A percentile compares a stretch with the other conserved stretches of the same genome.
phyloP scores from a whole-genome alignment of 192 early-diverging fungal species.

The Coemansia sp. region DNA sequence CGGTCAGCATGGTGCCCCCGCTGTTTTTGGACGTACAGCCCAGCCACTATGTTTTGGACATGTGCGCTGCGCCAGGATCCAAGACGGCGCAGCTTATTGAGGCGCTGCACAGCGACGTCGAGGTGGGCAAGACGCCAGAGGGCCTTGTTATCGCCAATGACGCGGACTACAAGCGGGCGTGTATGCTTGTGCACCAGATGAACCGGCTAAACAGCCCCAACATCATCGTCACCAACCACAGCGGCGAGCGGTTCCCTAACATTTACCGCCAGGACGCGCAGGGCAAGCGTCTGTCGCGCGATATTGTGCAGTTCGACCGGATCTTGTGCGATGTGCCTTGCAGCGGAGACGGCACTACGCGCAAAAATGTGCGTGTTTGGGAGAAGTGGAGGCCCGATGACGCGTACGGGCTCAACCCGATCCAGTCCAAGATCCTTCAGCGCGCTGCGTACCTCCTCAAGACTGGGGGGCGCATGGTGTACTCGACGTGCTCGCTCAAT shows the following conservation, averaged over 20 bases:
- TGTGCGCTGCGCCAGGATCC: slow-evolving; percentile 98
- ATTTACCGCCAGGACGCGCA: slow-evolving; percentile 42
- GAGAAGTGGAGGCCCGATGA: slow-evolving; percentile 75
- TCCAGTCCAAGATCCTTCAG: slow-evolving; percentile 85
- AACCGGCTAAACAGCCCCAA: slow-evolving; percentile 92
- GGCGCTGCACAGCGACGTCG: slow-evolving; percentile 68
- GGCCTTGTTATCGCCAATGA: slow-evolving; percentile 98
- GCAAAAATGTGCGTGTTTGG: slow-evolving; percentile 96
- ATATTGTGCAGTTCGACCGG: slow-evolving; percentile 86
- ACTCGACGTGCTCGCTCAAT: slow-evolving; percentile 98
- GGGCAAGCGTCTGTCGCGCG: slow-evolving; percentile 23
- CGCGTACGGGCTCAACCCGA: slow-evolving; percentile 78
- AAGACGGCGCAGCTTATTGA: slow-evolving; percentile 95
- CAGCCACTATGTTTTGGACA: slow-evolving; percentile 83
- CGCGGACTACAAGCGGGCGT: slow-evolving; percentile 83
- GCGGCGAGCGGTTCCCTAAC: slow-evolving; percentile 84
- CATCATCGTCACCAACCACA: slow-evolving; percentile 94
- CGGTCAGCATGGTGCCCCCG: slow-evolving; percentile 98
- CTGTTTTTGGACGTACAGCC: slow-evolving; percentile 87
- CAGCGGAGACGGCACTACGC: slow-evolving; percentile 94
- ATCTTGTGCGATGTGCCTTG: slow-evolving; percentile 98
- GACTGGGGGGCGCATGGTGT: slow-evolving; percentile 90
- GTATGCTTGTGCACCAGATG: slow-evolving; percentile 94
- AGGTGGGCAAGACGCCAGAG: slow-evolving; percentile 56
- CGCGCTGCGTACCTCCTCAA: slow-evolving; percentile 87